Conservation (phyloP, 306 rosid genomes). For the Quercus parvula region DNA sequence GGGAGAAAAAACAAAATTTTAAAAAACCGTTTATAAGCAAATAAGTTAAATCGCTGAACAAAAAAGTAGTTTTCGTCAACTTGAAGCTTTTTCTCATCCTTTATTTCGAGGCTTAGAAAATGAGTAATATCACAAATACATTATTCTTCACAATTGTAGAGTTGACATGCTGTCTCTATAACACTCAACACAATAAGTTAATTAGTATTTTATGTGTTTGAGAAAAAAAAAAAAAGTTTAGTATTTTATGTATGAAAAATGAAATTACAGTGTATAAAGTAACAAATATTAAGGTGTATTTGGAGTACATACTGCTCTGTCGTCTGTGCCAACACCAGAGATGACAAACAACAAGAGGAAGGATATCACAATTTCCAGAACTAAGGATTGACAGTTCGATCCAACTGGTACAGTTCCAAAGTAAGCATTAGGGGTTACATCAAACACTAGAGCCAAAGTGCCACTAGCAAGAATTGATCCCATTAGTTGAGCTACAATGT, state of each 20-base stretch:
- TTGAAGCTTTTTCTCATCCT: too few species aligned
- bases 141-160: too few species aligned
- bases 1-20: too few species aligned
- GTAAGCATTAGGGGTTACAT: constrained; percentile 16
- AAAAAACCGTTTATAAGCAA: too few species aligned
- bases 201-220: too few species aligned
- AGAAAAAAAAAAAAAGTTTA: too few species aligned
- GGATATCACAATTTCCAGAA: constrained; percentile 26
- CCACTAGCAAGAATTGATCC: constrained; percentile 40
- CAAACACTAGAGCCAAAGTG: constrained; percentile 22
- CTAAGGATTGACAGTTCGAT: constrained; percentile 24
- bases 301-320: constrained; percentile 24
- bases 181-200: too few species aligned
- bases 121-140: too few species aligned
- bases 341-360: constrained; percentile 42
- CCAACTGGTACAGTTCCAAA: constrained; percentile 39
- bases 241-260: neutral
- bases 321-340: constrained; percentile 32
- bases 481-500: constrained; percentile 23
- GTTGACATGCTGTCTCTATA: too few species aligned
- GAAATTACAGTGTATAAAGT: neutral
- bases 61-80: too few species aligned
- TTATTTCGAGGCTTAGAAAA: too few species aligned
- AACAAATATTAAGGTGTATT: neutral
- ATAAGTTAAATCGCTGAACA: too few species aligned